Base-by-base conservation (phyloP, 495 filamentous ascomycete species). In the Podospora pseudoanserina region DNA sequence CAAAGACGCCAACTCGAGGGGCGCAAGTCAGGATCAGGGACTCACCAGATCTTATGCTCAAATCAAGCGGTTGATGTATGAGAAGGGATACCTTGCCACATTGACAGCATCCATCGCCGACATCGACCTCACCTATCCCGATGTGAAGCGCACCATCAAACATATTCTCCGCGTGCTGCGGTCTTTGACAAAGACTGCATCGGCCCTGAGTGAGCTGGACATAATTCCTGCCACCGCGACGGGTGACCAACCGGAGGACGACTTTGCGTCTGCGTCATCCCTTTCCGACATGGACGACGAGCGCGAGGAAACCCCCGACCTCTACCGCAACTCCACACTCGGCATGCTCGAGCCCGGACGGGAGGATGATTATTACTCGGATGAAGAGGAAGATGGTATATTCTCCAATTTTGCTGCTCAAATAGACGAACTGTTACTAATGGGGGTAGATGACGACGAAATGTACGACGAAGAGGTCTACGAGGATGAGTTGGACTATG, bases 271-370 rank as follows among this genome's bases (percentile, higher is more conserved):
- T 23, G 89, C 94, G 28, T 93, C 94, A 11, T 97, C 95, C 0
- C 86, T 96, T 57, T 96, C 93, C 7, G 92, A 96, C 64, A 81
- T 91, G 39, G 92, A 93, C 34, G 91, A 93, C 72, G 90, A 92
- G 67, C 91, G 96, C 20, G 95, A 98, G 76, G 94, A 98, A 75
- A 98, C 96, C 7, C 95, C 95, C 23, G 96, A 99, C 81, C 86
- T 99, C 7, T 98, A 97, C 80, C 89, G 95, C 55, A 96, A 98
- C 74, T 97, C 95, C 4, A 92, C 96, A 4, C 84, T 99, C 39
- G 96, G 96, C 53, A 93, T 99, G 87, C 88, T 97, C 67, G 95
- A 97, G 75, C 91, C 91, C 69, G 86, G 87, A 68, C 86, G 92
- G 69, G 90, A 92, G 69, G 90, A 92, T 66, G 90, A 91, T 65